These are phyloP conservation scores for Caryopteris hybrid DNA, from an alignment of 305 asterid species.

Conservation along the genomic window DNA sequence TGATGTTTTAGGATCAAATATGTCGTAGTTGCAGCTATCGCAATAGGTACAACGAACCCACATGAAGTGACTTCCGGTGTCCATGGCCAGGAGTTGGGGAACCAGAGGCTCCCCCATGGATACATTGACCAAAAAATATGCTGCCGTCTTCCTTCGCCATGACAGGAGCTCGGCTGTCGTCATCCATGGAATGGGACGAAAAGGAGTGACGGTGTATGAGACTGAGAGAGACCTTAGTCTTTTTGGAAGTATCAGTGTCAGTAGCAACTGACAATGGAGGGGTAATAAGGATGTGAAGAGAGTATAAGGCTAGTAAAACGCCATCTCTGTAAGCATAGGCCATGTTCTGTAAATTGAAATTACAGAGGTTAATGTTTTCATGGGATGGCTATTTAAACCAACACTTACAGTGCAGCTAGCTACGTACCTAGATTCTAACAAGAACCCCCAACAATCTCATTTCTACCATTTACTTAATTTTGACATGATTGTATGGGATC, in stretches of 20 bases:
- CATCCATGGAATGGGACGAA: not conserved
- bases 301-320: not conserved
- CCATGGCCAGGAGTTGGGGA: constrained; percentile 6
- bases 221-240: not conserved
- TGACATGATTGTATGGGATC: too few species aligned
- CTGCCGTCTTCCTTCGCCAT: not conserved
- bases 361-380: too few species aligned
- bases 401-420: too few species aligned
- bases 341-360: not conserved
- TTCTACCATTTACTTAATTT: not conserved
- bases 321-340: not conserved
- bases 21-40: not conserved
- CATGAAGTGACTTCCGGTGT: not conserved
- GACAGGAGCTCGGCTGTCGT: not conserved
- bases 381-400: too few species aligned
- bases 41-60: constrained; percentile 2
- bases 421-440: not conserved
- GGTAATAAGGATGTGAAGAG: not conserved
- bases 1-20: not conserved
- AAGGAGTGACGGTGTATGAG: constrained; percentile 1
- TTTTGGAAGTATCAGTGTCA: too few species aligned
- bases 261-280: not conserved
- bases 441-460: not conserved
- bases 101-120: constrained; percentile 2
- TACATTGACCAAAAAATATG: not conserved